Evolutionary conservation across 495 filamentous ascomycete genomes (phyloP), one percentile per base, ranked within the genome.

Genomic region (Articulospora tetracladia): DNA sequence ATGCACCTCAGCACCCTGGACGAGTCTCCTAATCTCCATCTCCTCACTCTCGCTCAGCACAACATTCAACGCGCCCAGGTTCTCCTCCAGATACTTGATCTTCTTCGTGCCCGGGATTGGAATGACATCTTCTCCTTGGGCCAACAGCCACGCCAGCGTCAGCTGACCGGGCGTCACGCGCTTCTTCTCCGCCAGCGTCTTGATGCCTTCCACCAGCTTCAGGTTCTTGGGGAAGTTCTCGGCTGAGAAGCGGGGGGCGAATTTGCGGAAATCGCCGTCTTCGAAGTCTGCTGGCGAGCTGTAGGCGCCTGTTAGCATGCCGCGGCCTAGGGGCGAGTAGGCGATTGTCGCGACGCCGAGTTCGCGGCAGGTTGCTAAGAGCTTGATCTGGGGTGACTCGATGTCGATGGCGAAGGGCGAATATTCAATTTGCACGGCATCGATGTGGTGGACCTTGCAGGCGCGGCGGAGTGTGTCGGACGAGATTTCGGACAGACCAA

Each of bases 371-470:
- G 85, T 81, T 8, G 75, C 66, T 4, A 88, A 62, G 3, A 88
- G 65, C 11, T 73, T 64, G 1, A 75, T 74, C 17, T 76, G 66
- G 0, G 72, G 62, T 1, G 63, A 67, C 68, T 89, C 84, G 52
- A 88, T 83, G 7, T 85, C 81, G 7, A 83, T 71, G 3, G 74
- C 66, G 54, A 86, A 88, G 0, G 82, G 79, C 0, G 74, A 81
- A 67, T 86, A 88, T 72, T 89, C 86, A 20, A 88, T 71, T 69
- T 90, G 82, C 17, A 85, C 75, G 3, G 82, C 83, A 19, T 76
- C 62, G 25, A 90, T 81, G 1, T 78, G 85, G 27, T 83, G 77
- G 2, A 89, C 68, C 30, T 80, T 82, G 65, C 77, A 69, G 0
- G 87, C 87, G 22, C 79, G 78, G 2, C 85, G 81, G 1, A 89